Base-by-base conservation (phyloP, 306 rosid species). In the Pueraria montana region DNA sequence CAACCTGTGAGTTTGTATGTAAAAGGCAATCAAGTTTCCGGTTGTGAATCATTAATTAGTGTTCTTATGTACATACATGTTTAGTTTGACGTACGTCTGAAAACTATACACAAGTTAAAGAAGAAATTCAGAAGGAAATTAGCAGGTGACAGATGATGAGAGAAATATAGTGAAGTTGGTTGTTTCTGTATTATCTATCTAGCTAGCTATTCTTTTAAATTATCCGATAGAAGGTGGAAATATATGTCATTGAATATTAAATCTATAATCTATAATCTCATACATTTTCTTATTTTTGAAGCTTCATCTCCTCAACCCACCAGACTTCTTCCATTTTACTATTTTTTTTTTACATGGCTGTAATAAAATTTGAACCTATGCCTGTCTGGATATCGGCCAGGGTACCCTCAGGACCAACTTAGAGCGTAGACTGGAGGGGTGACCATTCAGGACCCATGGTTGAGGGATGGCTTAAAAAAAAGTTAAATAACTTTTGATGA, bases 81-180 rank as follows among this genome's bases (percentile, higher is more conserved):
- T 81, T n/a, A n/a, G 40, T 26, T 76, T 64, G 42, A 34, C 8
- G 11, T 38, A 34, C 8, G 11, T 38, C 2, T 38, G 43, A 8
- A 38, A 38, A 7, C 2, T 23, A n/a, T 1, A 3, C 6, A 34
- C 6, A 34, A 61, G 24, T 38, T 27, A 55, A 38, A 16, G 10
- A 52, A 6, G 49, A 59, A 45, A 14, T 13, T 67, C 9, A 70
- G 23, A 65, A 26, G 48, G 65, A 34, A 46, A 36, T 18, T 14
- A 49, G 6, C 1, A 14, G n/a, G 7, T 14, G 1, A 27, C 32
- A 1, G 32, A 27, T 27, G 32, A 14, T 59, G 72, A 79, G 62
- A 77, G 42, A 26, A 14, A 81, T 12, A 27, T 78, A 68, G 77
- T 75, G 72, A 78, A 74, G 65, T 79, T 77, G 66, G 30, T 42